Evolutionary conservation across 75 land plant genomes (phyloP).

Genomic region (Gnetum montanum): DNA sequence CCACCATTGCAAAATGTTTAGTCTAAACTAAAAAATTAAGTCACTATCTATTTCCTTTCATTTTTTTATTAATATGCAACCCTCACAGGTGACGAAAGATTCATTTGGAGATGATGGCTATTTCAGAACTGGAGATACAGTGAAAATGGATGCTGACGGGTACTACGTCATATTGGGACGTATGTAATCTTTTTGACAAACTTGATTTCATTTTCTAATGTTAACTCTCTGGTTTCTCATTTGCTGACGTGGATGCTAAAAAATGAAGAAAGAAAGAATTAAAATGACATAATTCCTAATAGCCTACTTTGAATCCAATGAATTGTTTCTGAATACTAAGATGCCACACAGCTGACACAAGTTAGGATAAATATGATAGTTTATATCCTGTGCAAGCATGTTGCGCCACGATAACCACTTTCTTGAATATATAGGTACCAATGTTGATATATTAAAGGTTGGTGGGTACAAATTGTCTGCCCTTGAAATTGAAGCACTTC

Average conservation of each 20-base stretch:
- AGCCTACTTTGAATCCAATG: too few species aligned
- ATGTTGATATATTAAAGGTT: conserved; percentile 94
- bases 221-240: background rate
- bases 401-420: too few species aligned
- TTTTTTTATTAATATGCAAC: background rate
- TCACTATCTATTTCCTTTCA: too few species aligned
- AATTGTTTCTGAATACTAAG: too few species aligned
- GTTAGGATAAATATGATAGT: too few species aligned
- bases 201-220: background rate
- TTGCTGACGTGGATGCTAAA: background rate
- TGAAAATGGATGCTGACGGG: conserved; percentile 81
- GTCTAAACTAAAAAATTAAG: too few species aligned
- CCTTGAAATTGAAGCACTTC: conserved; percentile 86
- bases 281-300: background rate
- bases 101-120: conserved; percentile 83
- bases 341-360: too few species aligned
- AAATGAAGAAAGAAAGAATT: background rate
- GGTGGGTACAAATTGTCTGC: conserved; percentile 96
- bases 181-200: conserved; percentile 28
- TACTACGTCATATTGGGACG: conserved; percentile 87
- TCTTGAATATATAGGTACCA: conserved; percentile 67
- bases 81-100: conserved; percentile 64
- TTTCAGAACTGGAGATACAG: conserved; percentile 97
- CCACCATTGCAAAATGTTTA: too few species aligned
- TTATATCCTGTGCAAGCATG: too few species aligned